Percentiles rank a stretch among this genome's conserved stretches.
Evolutionary conservation across 495 filamentous ascomycete genomes (phyloP).

Genomic region (Podospora pseudopauciseta): DNA sequence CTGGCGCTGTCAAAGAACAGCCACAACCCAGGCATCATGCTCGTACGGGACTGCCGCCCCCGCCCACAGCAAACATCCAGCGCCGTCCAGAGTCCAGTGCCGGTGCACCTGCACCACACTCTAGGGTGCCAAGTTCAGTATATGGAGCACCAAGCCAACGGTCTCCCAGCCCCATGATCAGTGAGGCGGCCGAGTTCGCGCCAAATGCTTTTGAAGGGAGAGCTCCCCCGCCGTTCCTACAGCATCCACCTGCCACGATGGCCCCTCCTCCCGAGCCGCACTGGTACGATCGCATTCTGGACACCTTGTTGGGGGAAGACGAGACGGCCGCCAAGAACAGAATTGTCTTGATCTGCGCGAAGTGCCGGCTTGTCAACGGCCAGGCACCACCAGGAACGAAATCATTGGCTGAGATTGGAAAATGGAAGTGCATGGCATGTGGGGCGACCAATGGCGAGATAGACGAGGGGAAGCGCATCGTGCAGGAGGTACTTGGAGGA

Average conservation of each 20-base stretch:
- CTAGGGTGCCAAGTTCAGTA: background rate
- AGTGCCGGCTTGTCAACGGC: conserved; percentile 88
- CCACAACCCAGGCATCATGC: conserved; percentile 21
- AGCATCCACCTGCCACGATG: conserved; percentile 39
- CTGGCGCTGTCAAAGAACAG: conserved; percentile 20
- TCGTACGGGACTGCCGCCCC: conserved; percentile 61
- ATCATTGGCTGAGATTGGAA: conserved; percentile 72
- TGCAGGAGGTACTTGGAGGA: conserved; percentile 45
- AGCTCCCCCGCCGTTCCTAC: conserved; percentile 35
- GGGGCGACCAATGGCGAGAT: conserved; percentile 77
- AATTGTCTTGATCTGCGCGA: conserved; percentile 77
- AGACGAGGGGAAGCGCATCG: conserved; percentile 61
- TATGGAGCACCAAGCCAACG: conserved; percentile 23
- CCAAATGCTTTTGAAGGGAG: conserved; percentile 54
- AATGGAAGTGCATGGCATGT: conserved; percentile 86
- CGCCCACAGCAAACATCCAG: conserved; percentile 84
- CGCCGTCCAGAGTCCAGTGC: conserved; percentile 23
- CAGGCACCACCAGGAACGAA: conserved; percentile 88
- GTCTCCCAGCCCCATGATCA: conserved; percentile 24
- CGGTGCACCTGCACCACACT: conserved; percentile 19
- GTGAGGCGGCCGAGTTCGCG: conserved; percentile 50
- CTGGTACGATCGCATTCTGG: conserved; percentile 94
- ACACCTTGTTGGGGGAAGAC: conserved; percentile 90
- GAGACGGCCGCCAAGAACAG: conserved; percentile 90
- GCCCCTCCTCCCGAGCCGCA: conserved; percentile 50